phyloP scores from a whole-genome alignment of 1,139 yeast species.

The Lodderomyces theae region DNA sequence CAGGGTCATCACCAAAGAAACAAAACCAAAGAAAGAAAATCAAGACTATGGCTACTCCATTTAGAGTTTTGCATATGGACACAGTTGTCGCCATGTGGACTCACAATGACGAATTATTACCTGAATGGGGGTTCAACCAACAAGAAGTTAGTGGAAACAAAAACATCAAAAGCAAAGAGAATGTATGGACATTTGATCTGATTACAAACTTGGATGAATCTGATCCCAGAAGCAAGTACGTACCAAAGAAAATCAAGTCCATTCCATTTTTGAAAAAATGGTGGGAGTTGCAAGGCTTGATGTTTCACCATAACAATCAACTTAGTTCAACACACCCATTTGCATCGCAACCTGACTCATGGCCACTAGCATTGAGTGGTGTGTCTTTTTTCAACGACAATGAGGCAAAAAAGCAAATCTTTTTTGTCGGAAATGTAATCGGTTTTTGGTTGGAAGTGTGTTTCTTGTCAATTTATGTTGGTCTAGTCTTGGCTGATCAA shows the following conservation, averaged over 20 bases:
- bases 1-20: conserved; percentile 37
- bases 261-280: conserved; percentile 81
- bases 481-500: conserved; percentile 67
- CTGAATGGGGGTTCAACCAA: conserved; percentile 93
- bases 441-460: conserved; percentile 91
- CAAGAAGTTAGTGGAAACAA: conserved; percentile 96
- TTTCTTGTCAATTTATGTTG: conserved; percentile 63
- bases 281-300: conserved; percentile 80
- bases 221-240: conserved; percentile 60
- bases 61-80: conserved; percentile 75
- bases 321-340: conserved; percentile 90
- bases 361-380: conserved; percentile 94
- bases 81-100: conserved; percentile 97
- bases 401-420: conserved; percentile 65
- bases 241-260: conserved; percentile 54
- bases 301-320: conserved; percentile 92
- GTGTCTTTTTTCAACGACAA: conserved; percentile 95
- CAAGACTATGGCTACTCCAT: conserved; percentile 65
- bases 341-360: conserved; percentile 86
- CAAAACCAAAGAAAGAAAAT: conserved; percentile 45
- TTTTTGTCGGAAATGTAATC: conserved; percentile 82
- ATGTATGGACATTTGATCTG: conserved; percentile 75
- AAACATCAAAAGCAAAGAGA: conserved; percentile 62
- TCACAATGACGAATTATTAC: conserved; percentile 73
- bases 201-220: conserved; percentile 55